phyloP scores from a whole-genome alignment of 768 basidiomycete genomes.

The Hypsizygus marmoreus region DNA sequence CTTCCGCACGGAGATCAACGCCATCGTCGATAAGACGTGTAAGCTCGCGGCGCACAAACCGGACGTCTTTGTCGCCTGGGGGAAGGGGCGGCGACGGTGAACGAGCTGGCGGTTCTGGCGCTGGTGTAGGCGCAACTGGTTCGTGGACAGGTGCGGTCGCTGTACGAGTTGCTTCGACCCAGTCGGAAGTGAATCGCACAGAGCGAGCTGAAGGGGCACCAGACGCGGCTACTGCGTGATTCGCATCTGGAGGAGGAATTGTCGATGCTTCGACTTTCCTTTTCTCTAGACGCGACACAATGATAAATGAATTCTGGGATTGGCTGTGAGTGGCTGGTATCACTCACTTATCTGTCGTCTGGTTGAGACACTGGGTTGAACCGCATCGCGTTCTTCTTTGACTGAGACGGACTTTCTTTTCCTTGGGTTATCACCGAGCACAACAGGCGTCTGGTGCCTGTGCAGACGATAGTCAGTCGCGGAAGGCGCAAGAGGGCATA shows the following conservation, averaged over 20 bases:
- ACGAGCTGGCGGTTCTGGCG: background rate
- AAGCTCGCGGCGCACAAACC: constrained; percentile 17
- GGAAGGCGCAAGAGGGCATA: background rate
- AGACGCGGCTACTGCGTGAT: background rate
- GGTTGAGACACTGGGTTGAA: no score
- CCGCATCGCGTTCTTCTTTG: background rate
- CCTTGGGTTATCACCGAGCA: no score
- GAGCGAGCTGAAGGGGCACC: background rate
- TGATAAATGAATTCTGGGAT: no score
- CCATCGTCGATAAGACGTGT: constrained; percentile 15
- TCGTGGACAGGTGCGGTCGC: background rate
- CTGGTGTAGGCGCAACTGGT: background rate
- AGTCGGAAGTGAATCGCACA: background rate
- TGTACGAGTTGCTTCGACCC: background rate
- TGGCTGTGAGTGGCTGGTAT: background rate
- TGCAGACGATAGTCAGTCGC: background rate
- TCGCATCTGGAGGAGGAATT: background rate
- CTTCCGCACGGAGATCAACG: constrained; percentile 12
- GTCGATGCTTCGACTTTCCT: background rate
- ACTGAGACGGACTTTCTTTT: no score
- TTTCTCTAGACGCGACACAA: no score
- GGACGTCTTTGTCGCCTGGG: constrained; percentile 21
- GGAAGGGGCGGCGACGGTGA: constrained; percentile 1
- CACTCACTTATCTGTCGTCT: background rate
- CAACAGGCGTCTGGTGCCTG: background rate